Conservation (phyloP, 441 rosid species). For the Kokia cookei region DNA sequence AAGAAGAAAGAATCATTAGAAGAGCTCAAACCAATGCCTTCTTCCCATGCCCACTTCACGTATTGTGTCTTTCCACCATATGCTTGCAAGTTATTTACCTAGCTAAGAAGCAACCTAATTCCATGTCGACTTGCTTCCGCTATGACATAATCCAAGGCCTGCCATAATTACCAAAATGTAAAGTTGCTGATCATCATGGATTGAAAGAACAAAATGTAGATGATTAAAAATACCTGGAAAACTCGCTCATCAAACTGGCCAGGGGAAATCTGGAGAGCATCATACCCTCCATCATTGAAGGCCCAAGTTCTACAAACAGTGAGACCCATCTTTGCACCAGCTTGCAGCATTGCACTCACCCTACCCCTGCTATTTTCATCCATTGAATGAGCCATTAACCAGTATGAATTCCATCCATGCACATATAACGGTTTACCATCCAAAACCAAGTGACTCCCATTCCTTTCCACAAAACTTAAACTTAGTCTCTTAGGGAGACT, state of each 20-base stretch:
- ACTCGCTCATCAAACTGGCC: constrained; percentile 80
- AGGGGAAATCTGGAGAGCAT: constrained; percentile 90
- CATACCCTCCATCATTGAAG: constrained; percentile 83
- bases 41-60: constrained; percentile 93
- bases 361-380: constrained; percentile 60
- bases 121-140: constrained; percentile 71
- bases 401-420: constrained; percentile 94
- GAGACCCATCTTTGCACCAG: constrained; percentile 89
- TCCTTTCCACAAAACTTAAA: constrained; percentile 57
- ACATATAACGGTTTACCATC: constrained; percentile 58
- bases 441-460: constrained; percentile 66
- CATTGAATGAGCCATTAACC: constrained; percentile 90
- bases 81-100: constrained; percentile 77
- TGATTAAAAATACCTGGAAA: constrained; percentile 52
- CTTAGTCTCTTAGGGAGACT: constrained; percentile 22
- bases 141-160: constrained; percentile 91
- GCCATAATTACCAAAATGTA: constrained; percentile 6
- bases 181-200: constrained; percentile 2
- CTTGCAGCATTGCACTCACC: constrained; percentile 64
- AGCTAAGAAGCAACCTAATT: constrained; percentile 71
- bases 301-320: constrained; percentile 98
- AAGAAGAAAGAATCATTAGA: constrained; percentile 92
- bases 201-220: background rate
- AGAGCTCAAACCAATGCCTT: constrained; percentile 81
- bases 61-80: constrained; percentile 94